These are phyloP conservation scores for Hygrophorus pudorinus DNA, from an alignment of 768 basidiomycete genomes.

Conservation along the genomic window DNA sequence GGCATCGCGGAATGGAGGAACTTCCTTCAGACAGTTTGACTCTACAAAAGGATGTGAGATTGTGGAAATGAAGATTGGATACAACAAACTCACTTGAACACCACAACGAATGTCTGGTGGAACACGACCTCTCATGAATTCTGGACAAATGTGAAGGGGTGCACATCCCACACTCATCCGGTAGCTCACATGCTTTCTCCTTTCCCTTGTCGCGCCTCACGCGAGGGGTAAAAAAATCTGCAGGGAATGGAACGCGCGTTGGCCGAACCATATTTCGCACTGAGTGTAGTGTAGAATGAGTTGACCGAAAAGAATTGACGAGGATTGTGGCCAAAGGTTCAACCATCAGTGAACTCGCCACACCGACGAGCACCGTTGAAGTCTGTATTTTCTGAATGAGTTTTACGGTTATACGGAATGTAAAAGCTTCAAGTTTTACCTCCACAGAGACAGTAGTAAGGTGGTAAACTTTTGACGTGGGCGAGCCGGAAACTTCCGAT, in stretches of 20 bases:
- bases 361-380: conserved; percentile 7
- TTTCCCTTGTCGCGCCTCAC: conserved; percentile 46
- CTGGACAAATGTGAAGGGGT: not conserved
- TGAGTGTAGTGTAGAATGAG: conserved; percentile 17
- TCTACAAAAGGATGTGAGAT: conserved; percentile 13
- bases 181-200: conserved; percentile 27
- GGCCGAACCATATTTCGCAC: conserved; percentile 13
- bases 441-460: no score
- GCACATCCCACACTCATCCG: not conserved
- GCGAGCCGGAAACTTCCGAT: no score
- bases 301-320: conserved; percentile 35
- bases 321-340: conserved; percentile 52
- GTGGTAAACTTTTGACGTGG: no score
- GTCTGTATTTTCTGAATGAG: not conserved
- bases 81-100: conserved; percentile 33
- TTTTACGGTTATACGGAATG: no score
- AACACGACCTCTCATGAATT: conserved; percentile 36
- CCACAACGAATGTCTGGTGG: conserved; percentile 36
- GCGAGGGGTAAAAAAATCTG: conserved; percentile 31
- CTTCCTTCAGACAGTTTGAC: conserved; percentile 27
- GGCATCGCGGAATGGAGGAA: conserved; percentile 7
- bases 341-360: conserved; percentile 39
- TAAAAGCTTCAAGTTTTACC: no score
- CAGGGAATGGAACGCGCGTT: conserved; percentile 14
- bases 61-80: not conserved